Conservation (phyloP, 768 basidiomycete species). For the Rhizopogon vulgaris region DNA sequence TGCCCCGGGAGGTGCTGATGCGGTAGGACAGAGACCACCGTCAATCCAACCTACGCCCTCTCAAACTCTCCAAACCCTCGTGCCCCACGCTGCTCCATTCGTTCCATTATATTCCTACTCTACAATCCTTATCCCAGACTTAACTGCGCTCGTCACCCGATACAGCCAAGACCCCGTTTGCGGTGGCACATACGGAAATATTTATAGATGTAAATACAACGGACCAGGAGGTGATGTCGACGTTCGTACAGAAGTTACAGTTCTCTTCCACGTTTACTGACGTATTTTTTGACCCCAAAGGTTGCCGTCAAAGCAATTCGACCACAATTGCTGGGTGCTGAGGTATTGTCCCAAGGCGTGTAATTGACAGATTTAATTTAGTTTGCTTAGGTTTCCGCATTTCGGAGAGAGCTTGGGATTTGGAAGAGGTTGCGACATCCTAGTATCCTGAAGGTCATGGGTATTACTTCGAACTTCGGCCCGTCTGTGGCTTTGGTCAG, state of each 20-base stretch:
- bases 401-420: constrained; percentile 15
- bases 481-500: constrained; percentile 14
- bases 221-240: too few species aligned
- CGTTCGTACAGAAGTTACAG: too few species aligned
- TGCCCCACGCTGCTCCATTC: too few species aligned
- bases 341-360: background rate
- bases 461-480: constrained; percentile 14
- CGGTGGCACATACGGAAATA: background rate
- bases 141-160: background rate
- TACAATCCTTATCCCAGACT: background rate
- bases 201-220: background rate
- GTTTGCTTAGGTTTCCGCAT: constrained; percentile 5
- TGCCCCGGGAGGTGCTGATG: background rate
- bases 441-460: constrained; percentile 14
- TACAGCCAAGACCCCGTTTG: background rate
- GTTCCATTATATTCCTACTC: too few species aligned
- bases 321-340: background rate
- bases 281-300: background rate
- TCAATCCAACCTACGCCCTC: too few species aligned
- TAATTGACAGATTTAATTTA: background rate
- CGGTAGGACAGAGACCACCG: background rate
- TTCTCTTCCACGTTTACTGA: too few species aligned
- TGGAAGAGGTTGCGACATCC: constrained; percentile 15
- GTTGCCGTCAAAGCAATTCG: constrained; percentile 1
- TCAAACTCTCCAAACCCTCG: too few species aligned